phyloP scores from a whole-genome alignment of 306 rosid genomes.

The Malus sylvestris region DNA sequence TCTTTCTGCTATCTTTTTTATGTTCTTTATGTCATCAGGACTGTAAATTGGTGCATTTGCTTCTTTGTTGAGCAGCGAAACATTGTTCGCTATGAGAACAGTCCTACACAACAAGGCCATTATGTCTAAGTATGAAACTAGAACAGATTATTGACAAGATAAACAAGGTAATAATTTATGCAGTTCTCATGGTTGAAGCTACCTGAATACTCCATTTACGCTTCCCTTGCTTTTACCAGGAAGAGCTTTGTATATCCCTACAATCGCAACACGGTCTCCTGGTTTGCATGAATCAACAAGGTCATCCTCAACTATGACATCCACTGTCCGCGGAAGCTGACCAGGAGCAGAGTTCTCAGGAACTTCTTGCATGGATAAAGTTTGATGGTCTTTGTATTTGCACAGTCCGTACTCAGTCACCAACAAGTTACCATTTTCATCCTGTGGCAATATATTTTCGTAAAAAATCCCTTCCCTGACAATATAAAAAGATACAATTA shows the following conservation, averaged over 20 bases:
- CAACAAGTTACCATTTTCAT: slow-evolving; percentile 84
- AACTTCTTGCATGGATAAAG: slow-evolving; percentile 93
- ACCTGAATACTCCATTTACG: slow-evolving; percentile 97
- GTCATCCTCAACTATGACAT: slow-evolving; percentile 85
- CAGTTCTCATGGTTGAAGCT: slow-evolving; percentile 18
- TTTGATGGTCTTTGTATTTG: slow-evolving; percentile 93
- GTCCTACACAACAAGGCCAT: slow-evolving; percentile 52
- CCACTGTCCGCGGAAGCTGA: slow-evolving; percentile 97
- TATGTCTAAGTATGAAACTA: slow-evolving; percentile 15
- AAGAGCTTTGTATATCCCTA: slow-evolving; percentile 89
- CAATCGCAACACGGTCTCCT: slow-evolving; percentile 92
- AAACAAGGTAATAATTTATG: slow-evolving; percentile 1
- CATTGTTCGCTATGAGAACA: slow-evolving; percentile 83
- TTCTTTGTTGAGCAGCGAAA: slow-evolving; percentile 90
- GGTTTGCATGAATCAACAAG: slow-evolving; percentile 96
- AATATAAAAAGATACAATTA: slow-evolving; percentile 10
- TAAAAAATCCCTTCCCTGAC: background rate
- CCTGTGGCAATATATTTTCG: slow-evolving; percentile 35
- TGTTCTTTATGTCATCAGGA: slow-evolving; percentile 67
- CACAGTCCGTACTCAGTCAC: slow-evolving; percentile 94
- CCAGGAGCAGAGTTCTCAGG: slow-evolving; percentile 99
- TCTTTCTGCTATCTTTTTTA: slow-evolving; percentile 79
- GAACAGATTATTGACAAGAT: background rate
- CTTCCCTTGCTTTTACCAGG: slow-evolving; percentile 86
- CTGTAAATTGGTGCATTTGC: slow-evolving; percentile 88